These are phyloP conservation scores for Tuber borchii DNA, from an alignment of 495 filamentous ascomycete species.

Conservation along the genomic window DNA sequence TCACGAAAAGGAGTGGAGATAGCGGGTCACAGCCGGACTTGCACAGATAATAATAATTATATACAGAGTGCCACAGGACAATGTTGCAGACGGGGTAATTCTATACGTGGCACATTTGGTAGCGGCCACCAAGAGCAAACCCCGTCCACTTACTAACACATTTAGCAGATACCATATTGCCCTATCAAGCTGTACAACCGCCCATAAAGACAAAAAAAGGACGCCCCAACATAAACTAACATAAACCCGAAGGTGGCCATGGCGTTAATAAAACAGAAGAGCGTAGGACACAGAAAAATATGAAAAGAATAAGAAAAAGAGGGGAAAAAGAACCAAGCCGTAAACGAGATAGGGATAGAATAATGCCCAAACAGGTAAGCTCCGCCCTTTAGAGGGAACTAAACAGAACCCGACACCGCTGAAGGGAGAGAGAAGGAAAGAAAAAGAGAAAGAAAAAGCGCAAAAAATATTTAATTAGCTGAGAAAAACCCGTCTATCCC, in stretches of 20 bases:
- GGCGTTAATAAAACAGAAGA: not conserved
- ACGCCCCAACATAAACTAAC: not conserved
- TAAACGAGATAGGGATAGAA: not conserved
- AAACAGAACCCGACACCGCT: not conserved
- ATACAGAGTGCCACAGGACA: not conserved
- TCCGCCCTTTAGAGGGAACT: not conserved
- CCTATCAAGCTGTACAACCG: not conserved
- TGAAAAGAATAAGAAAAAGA: not conserved
- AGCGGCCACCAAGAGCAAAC: not conserved
- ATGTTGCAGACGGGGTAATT: not conserved
- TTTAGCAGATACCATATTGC: not conserved
- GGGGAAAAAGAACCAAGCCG: not conserved
- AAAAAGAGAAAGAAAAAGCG: not conserved
- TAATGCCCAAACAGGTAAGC: not conserved
- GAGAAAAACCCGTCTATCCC: not conserved
- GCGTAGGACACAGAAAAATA: not conserved
- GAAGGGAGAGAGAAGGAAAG: not conserved
- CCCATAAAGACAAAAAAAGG: not conserved
- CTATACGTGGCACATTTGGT: not conserved
- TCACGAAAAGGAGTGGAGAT: no score
- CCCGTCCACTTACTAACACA: not conserved
- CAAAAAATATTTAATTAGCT: not conserved
- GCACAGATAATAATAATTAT: not conserved
- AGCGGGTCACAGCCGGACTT: not conserved
- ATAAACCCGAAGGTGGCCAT: not conserved